Evolutionary conservation across 352 stramenopile genomes (phyloP).

Genomic region (Phytopythium vexans): DNA sequence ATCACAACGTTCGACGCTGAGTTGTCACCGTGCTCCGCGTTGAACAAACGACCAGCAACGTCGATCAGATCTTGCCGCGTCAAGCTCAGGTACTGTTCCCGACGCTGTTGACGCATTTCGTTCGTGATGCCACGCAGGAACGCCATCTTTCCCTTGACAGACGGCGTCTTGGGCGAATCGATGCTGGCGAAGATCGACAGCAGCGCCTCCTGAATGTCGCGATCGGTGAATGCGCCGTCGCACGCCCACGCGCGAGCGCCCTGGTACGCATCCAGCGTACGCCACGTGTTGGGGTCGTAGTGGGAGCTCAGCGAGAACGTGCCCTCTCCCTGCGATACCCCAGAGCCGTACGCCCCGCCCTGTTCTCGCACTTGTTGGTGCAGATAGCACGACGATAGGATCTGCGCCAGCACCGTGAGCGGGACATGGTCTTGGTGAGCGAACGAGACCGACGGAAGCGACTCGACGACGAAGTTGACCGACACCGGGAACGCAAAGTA

Average conservation of each 20-base stretch:
- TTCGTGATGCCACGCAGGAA: conserved; percentile 83
- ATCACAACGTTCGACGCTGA: conserved; percentile 41
- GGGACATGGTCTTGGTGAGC: conserved; percentile 71
- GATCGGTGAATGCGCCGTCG: conserved; percentile 55
- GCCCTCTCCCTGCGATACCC: conserved; percentile 68
- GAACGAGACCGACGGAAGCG: conserved; percentile 71
- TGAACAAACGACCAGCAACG: conserved; percentile 53
- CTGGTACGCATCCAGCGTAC: conserved; percentile 73
- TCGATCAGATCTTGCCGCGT: conserved; percentile 42
- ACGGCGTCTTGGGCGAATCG: conserved; percentile 74
- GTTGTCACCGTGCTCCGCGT: conserved; percentile 7
- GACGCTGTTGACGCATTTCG: conserved; percentile 72
- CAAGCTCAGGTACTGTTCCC: conserved; percentile 63
- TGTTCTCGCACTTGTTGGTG: conserved; percentile 82
- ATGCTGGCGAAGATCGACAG: conserved; percentile 74
- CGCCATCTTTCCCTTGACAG: conserved; percentile 67
- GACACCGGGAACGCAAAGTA: conserved; percentile 80
- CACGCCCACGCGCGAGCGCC: conserved; percentile 48
- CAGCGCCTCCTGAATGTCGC: conserved; percentile 78
- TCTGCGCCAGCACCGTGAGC: conserved; percentile 71
- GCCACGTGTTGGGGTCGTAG: conserved; percentile 81
- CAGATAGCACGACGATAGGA: conserved; percentile 82
- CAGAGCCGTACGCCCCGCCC: conserved; percentile 74
- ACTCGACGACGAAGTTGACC: conserved; percentile 82
- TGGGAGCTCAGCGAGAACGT: conserved; percentile 81